Base-by-base conservation (phyloP, 805 yeast genomes). In the Priceomyces medius region DNA sequence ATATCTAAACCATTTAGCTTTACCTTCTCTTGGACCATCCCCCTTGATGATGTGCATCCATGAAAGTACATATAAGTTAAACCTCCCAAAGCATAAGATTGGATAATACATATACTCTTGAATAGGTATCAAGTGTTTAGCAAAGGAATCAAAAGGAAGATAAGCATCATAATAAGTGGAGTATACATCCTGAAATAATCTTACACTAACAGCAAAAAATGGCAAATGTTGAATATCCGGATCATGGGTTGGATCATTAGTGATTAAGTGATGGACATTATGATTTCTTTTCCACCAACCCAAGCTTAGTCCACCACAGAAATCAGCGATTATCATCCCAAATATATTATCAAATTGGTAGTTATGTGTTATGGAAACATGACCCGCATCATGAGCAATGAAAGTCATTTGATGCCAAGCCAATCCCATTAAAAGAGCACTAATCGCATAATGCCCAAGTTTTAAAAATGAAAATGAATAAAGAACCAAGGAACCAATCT, bases 221-320 rank as follows among this genome's bases (percentile, higher is more conserved):
- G 97, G 97, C 48, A 88, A 61, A 63, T 88, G 96, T 63, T 88
- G 97, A 57, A 88, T 89, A 63, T 88, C 97, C 0, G 97, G 97
- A 55, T 88, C 97, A 57, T 89, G 96, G 2, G 85, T 84, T 0
- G 97, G 96, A 56, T 88, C 96, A 61, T 88, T 88, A n/a, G 96
- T 85, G 41, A 88, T 75, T 38, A 88, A 65, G 59, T 88, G 97
- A 62, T 88, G 97, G n/a, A 88, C 95, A 58, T 88, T 88, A 63
- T 88, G 97, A 61, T 86, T 88, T 39, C 90, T 73, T 53, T 88
- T 89, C 97, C 97, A 88, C 97, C 97, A 88, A 2, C 96, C 95
- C 16, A 88, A 57, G 35, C 95, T 85, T 31, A 88, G 70, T 0
- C 97, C 97, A n/a, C 97, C 97, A 38, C 81, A 63, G 69, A 74